Conservation (phyloP, 495 filamentous ascomycete genomes). For the Annulohypoxylon moriforme region DNA sequence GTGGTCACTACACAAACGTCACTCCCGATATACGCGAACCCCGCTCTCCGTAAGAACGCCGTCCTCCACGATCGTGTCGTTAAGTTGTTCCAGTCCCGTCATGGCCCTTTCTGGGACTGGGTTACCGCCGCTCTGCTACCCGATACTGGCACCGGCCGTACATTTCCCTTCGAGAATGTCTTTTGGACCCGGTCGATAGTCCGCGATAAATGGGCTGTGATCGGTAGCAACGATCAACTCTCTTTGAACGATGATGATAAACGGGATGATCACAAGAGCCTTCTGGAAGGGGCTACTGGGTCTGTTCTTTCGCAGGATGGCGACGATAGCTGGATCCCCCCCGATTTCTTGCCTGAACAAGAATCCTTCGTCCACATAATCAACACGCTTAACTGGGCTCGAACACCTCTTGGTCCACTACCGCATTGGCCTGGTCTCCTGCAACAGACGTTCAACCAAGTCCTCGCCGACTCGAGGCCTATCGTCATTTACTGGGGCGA, state of each 20-base stretch:
- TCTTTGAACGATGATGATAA: slow-evolving; percentile 2
- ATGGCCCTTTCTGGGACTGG: slow-evolving; percentile 36
- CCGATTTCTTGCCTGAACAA: slow-evolving; percentile 66
- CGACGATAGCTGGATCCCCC: slow-evolving; percentile 71
- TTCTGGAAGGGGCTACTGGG: slow-evolving; percentile 38
- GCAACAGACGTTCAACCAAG: slow-evolving; percentile 71
- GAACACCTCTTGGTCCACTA: slow-evolving; percentile 72
- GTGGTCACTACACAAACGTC: slow-evolving; percentile 67
- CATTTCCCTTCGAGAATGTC: slow-evolving; percentile 21
- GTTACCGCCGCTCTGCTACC: not conserved
- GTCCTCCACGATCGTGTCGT: slow-evolving; percentile 16
- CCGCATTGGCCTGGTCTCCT: slow-evolving; percentile 71
- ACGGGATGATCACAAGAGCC: slow-evolving; percentile 7
- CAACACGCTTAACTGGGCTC: slow-evolving; percentile 71
- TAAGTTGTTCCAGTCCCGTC: slow-evolving; percentile 23
- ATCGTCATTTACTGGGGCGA: slow-evolving; percentile 79
- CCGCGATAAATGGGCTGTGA: slow-evolving; percentile 24
- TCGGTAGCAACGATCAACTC: slow-evolving; percentile 20
- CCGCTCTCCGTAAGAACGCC: slow-evolving; percentile 60
- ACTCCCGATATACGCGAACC: slow-evolving; percentile 69
- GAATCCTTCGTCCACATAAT: slow-evolving; percentile 73
- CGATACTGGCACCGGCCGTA: not conserved
- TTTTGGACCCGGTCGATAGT: slow-evolving; percentile 34
- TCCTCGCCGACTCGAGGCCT: slow-evolving; percentile 77
- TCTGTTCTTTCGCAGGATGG: slow-evolving; percentile 55